These are phyloP conservation scores for Scedosporium boydii DNA, from an alignment of 2,329 filamentous ascomycete genomes.

Conservation along the genomic window DNA sequence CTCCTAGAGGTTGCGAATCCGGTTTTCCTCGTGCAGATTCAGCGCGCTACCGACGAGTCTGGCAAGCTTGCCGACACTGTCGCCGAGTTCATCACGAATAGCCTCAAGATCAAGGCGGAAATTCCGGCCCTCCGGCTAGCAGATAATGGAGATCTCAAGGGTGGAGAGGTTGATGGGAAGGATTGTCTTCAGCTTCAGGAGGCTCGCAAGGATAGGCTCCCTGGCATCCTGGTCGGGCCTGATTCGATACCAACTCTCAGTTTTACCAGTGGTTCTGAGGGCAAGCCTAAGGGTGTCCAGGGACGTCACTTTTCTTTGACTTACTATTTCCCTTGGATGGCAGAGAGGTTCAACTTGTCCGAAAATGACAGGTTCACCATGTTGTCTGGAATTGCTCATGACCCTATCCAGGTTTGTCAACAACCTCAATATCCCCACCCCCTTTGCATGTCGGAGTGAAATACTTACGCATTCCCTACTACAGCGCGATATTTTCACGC, in stretches of 20 bases:
- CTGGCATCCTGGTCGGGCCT: slow-evolving; percentile 72
- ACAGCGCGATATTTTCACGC: slow-evolving; percentile 70
- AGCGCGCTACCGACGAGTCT: slow-evolving; percentile 59
- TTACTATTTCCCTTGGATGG: slow-evolving; percentile 92
- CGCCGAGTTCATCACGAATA: slow-evolving; percentile 58
- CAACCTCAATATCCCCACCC: neutral
- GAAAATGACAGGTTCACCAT: slow-evolving; percentile 70
- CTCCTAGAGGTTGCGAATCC: slow-evolving; percentile 75
- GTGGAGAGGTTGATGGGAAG: slow-evolving; percentile 53
- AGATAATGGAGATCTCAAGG: slow-evolving; percentile 62
- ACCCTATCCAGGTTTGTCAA: slow-evolving; percentile 53
- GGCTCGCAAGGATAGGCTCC: slow-evolving; percentile 43
- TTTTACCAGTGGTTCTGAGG: slow-evolving; percentile 69
- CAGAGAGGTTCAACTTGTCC: slow-evolving; percentile 65
- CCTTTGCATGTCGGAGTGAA: neutral
- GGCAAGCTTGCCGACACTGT: slow-evolving; percentile 33
- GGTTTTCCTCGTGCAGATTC: slow-evolving; percentile 61
- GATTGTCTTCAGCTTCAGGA: slow-evolving; percentile 54
- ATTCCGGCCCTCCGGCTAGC: slow-evolving; percentile 64
- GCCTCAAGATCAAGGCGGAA: slow-evolving; percentile 62
- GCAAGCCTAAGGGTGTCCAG: slow-evolving; percentile 74
- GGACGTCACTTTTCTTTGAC: slow-evolving; percentile 80
- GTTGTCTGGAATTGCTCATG: slow-evolving; percentile 76
- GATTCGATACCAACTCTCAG: slow-evolving; percentile 71
- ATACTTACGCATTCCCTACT: neutral